phyloP scores from a whole-genome alignment of 768 basidiomycete genomes.

The Calocybe gangraenosa region DNA sequence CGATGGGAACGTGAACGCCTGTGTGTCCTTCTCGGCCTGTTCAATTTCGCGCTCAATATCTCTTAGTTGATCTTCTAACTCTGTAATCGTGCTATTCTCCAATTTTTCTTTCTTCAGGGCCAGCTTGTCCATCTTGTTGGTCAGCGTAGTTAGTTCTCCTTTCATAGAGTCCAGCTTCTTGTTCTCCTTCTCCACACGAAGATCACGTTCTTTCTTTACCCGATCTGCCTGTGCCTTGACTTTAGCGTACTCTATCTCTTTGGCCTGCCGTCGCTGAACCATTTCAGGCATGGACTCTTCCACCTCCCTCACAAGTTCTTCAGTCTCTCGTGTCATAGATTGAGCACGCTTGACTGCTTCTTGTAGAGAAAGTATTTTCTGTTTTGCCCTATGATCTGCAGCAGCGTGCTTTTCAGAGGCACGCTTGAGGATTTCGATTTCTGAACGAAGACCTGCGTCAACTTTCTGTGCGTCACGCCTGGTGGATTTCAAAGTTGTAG shows the following conservation, averaged over 20 bases:
- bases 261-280: conserved; percentile 30
- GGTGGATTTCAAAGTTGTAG: conserved; percentile 67
- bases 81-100: conserved; percentile 52
- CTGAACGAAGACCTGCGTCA: conserved; percentile 73
- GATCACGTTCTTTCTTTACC: conserved; percentile 40
- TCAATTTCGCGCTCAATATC: conserved; percentile 61
- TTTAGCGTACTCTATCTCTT: conserved; percentile 37
- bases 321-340: conserved; percentile 45
- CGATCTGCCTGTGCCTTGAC: conserved; percentile 48
- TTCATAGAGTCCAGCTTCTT: conserved; percentile 54
- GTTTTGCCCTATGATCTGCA: conserved; percentile 75
- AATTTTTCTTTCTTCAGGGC: conserved; percentile 62
- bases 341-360: conserved; percentile 82
- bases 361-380: conserved; percentile 84
- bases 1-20: conserved; percentile 9
- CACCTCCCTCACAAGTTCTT: conserved; percentile 42
- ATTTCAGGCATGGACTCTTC: conserved; percentile 41
- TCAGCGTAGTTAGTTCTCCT: conserved; percentile 51
- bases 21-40: conserved; percentile 24
- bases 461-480: conserved; percentile 82
- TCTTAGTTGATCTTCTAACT: conserved; percentile 64
- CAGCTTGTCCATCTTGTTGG: conserved; percentile 65
- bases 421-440: conserved; percentile 81
- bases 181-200: conserved; percentile 39
- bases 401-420: conserved; percentile 76